Conservation (phyloP, 164 flowering plant species). For the Magnolia kwangsiensis region DNA sequence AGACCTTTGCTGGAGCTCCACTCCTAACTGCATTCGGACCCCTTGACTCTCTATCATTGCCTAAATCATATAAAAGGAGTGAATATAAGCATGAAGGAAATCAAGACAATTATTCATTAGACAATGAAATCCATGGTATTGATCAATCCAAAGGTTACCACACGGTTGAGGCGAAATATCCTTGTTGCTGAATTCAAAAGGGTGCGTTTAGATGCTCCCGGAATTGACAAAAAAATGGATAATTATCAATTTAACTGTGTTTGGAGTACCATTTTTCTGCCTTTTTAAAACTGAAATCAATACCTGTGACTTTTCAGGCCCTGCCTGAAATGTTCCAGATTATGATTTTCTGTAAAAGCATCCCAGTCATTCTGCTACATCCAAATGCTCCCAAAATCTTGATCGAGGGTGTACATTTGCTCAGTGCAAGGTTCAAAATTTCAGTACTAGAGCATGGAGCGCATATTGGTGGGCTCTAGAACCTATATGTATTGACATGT, state of each 20-base stretch:
- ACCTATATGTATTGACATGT: too few relatives aligned
- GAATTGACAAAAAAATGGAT: neutral
- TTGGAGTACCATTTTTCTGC: too few relatives aligned
- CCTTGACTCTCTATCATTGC: constrained; percentile 48
- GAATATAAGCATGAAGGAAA: constrained; percentile 14
- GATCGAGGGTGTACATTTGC: too few relatives aligned
- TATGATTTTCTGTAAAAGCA: neutral
- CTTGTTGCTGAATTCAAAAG: neutral
- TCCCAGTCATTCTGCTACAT: neutral
- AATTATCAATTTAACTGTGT: too few relatives aligned
- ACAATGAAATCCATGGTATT: neutral
- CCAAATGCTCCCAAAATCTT: too few relatives aligned
- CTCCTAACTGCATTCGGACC: constrained; percentile 30
- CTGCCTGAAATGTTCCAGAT: neutral
- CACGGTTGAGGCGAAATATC: too few relatives aligned
- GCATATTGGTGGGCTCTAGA: too few relatives aligned
- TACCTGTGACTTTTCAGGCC: neutral
- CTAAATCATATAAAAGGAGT: constrained; percentile 20
- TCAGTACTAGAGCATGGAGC: too few relatives aligned
- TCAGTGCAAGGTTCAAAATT: too few relatives aligned
- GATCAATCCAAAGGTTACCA: neutral
- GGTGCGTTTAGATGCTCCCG: neutral
- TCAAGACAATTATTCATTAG: neutral
- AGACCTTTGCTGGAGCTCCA: constrained; percentile 56
- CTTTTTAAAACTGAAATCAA: too few relatives aligned